These are phyloP conservation scores for Nigrospora osmanthi DNA, from an alignment of 2,329 filamentous ascomycete genomes.

Conservation along the genomic window DNA sequence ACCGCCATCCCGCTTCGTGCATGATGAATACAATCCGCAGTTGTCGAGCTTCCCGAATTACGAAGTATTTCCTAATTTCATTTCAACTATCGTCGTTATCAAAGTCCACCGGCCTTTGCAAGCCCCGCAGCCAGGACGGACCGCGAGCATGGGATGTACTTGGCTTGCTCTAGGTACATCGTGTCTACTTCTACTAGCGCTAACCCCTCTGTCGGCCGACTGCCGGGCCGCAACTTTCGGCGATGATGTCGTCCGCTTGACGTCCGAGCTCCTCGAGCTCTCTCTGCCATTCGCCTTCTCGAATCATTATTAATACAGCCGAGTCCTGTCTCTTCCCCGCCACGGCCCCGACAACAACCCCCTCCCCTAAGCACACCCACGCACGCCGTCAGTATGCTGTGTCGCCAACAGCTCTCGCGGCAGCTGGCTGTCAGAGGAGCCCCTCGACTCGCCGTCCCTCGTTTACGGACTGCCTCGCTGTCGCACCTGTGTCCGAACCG, in stretches of 20 bases:
- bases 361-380: not conserved
- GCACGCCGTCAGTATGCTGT: conserved; percentile 17
- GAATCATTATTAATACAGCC: not conserved
- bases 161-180: no score
- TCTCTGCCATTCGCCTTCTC: not conserved
- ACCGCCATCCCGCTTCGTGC: no score
- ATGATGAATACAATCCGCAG: no score
- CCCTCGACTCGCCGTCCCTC: conserved; percentile 11
- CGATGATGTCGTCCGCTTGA: conserved; percentile 4
- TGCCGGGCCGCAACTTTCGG: not conserved
- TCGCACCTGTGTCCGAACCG: conserved; percentile 16
- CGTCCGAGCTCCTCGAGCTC: conserved; percentile 4
- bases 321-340: not conserved
- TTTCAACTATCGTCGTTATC: no score
- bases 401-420: conserved; percentile 22
- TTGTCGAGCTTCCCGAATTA: no score
- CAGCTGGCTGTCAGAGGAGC: conserved; percentile 15
- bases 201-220: no score
- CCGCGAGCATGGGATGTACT: no score
- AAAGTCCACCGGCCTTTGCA: no score
- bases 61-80: no score
- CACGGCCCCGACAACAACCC: not conserved
- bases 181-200: no score
- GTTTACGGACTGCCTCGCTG: conserved; percentile 9
- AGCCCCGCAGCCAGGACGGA: no score